Evolutionary conservation across 108 stramenopile genomes (phyloP), one percentile per base, ranked within the genome.

Genomic region (Stephanodiscus triporus): DNA sequence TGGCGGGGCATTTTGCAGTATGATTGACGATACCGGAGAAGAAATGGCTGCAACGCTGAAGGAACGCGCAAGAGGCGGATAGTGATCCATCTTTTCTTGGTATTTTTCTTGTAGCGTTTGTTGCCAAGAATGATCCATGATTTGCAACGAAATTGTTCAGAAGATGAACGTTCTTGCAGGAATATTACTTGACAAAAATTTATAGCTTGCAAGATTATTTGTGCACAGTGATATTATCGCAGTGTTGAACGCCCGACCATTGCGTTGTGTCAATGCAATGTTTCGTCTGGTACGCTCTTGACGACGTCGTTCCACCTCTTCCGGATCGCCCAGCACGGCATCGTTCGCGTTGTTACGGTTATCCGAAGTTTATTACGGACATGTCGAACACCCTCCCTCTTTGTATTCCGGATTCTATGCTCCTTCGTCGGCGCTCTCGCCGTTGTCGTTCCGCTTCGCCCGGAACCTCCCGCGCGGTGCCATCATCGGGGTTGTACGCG

Each of bases 21-120:
- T 85, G 95, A 88, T 75, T 47, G 54, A 43, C 79, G 80, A 82
- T 42, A 84, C 78, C 17, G 87, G 87, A 5, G 71, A 84, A 19
- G 77, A 79, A 47, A 87, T 87, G 82, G 51, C 83, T 7, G 42
- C 43, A 19, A 56, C 36, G 14, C 66, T 86, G 40, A 76, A 38
- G 34, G 55, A 59, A 24, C 47, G 62, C n/a, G 85, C 82, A 4
- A 56, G 27, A 24, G 11, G n/a, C 55, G 9, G 55, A n/a, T 10
- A 19, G 17, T 50, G 49, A 50, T 7, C 49, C n/a, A n/a, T n/a
- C n/a, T n/a, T n/a, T n/a, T n/a, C n/a, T n/a, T n/a, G n/a, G n/a
- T n/a, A n/a, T n/a, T n/a, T n/a, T n/a, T n/a, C n/a, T n/a, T n/a
- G n/a, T n/a, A n/a, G n/a, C n/a, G n/a, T n/a, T n/a, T n/a, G n/a